Conservation (phyloP, 176 grass and related monocot genomes). For the Phragmites australis region DNA sequence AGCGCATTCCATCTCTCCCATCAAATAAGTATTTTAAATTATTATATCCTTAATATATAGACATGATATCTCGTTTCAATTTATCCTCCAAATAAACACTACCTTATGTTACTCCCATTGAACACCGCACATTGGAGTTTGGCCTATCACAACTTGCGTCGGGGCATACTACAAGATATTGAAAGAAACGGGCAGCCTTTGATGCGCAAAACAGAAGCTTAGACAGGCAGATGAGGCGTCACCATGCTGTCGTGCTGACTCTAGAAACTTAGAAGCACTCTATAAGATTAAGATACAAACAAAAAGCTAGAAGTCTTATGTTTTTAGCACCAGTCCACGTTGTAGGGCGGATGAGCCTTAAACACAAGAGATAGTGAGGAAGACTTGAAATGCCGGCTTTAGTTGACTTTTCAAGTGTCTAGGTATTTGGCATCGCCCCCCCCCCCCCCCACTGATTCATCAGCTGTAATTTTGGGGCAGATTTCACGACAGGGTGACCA, state of each 20-base stretch:
- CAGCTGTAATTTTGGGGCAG: not conserved
- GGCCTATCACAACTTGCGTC: not conserved
- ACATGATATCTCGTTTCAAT: too few relatives aligned
- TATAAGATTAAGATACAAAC: not conserved
- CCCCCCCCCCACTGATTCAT: not conserved
- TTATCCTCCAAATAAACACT: too few relatives aligned
- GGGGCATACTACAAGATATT: not conserved
- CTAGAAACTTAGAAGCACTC: not conserved
- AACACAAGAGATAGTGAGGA: not conserved
- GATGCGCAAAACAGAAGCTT: not conserved
- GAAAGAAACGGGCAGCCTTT: not conserved
- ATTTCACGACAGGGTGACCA: not conserved
- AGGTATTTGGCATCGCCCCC: not conserved
- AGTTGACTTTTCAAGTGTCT: not conserved
- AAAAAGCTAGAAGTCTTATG: not conserved
- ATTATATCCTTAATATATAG: too few relatives aligned
- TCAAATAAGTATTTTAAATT: too few relatives aligned
- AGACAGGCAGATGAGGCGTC: not conserved
- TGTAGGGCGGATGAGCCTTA: not conserved
- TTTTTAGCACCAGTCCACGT: not conserved
- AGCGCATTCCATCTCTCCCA: too few relatives aligned
- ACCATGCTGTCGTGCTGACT: not conserved
- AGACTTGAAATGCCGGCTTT: not conserved
- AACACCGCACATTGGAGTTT: not conserved
- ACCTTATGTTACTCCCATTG: too few relatives aligned